Evolutionary conservation across 495 filamentous ascomycete genomes (phyloP).

Genomic region (Tetracladium setigerum): DNA sequence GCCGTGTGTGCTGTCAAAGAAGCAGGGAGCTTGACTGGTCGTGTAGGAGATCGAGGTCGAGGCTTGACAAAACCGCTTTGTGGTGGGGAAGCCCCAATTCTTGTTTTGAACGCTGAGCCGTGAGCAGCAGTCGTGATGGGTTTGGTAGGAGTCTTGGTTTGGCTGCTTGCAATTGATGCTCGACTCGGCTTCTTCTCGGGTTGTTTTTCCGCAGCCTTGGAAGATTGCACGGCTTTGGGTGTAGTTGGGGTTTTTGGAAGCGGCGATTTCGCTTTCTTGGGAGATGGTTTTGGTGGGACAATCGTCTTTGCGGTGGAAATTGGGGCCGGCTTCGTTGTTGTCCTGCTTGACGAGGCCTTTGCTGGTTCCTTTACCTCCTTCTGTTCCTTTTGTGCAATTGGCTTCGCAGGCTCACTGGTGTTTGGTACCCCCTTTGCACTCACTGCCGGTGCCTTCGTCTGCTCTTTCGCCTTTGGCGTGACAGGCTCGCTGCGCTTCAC

Average conservation of each 20-base stretch:
- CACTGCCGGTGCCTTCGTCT: constrained; percentile 4
- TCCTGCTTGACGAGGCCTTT: constrained; percentile 23
- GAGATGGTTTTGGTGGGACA: constrained; percentile 23
- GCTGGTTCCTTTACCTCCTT: constrained; percentile 12
- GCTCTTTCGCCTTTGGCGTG: constrained; percentile 2
- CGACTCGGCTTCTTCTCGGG: constrained; percentile 8
- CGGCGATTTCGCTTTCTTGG: constrained; percentile 21
- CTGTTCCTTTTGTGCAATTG: constrained; percentile 13
- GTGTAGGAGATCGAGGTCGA: constrained; percentile 57
- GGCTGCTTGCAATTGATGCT: constrained; percentile 8
- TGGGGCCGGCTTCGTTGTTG: constrained; percentile 34
- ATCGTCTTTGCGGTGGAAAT: constrained; percentile 31
- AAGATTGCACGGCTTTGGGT: constrained; percentile 5
- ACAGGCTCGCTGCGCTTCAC: constrained; percentile 2
- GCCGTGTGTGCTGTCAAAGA: constrained; percentile 57
- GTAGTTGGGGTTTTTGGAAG: constrained; percentile 22
- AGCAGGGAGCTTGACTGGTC: constrained; percentile 50
- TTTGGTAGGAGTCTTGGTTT: constrained; percentile 18
- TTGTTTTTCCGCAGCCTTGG: constrained; percentile 8
- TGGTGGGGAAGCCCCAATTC: constrained; percentile 27
- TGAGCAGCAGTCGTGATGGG: constrained; percentile 24
- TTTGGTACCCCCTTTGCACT: constrained; percentile 6
- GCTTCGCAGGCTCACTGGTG: constrained; percentile 19
- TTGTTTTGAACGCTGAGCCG: constrained; percentile 28
- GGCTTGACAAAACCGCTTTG: constrained; percentile 46